Evolutionary conservation across 208 protist species (phyloP).

Genomic region (Leishmania amazonensis): DNA sequence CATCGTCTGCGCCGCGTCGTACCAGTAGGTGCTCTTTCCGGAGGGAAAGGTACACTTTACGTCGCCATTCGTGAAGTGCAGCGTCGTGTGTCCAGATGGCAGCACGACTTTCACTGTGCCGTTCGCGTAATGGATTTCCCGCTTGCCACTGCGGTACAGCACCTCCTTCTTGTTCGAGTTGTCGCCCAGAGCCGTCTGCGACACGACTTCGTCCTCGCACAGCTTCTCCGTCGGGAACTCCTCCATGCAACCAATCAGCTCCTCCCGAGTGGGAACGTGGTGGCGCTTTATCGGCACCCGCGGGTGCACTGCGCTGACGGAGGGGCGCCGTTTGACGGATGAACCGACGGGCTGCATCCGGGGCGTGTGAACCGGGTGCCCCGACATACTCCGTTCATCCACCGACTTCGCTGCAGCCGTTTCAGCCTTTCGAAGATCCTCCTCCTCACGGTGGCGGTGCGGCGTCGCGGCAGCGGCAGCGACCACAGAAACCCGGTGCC

Average conservation of each 20-base stretch:
- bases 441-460: slow-evolving; percentile 25
- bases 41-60: slow-evolving; percentile 90
- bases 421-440: slow-evolving; percentile 20
- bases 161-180: slow-evolving; percentile 89
- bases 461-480: slow-evolving; percentile 8
- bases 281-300: slow-evolving; percentile 35
- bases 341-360: slow-evolving; percentile 27
- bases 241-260: slow-evolving; percentile 73
- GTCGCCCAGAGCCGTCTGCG: slow-evolving; percentile 70
- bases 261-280: slow-evolving; percentile 56
- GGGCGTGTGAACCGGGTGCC: slow-evolving; percentile 62
- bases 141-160: slow-evolving; percentile 89
- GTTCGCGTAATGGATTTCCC: slow-evolving; percentile 92
- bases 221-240: slow-evolving; percentile 52
- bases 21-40: slow-evolving; percentile 93
- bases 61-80: slow-evolving; percentile 94
- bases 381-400: slow-evolving; percentile 39
- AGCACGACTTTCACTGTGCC: slow-evolving; percentile 91
- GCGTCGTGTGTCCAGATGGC: slow-evolving; percentile 75
- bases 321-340: slow-evolving; percentile 8
- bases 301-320: slow-evolving; percentile 15
- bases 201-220: slow-evolving; percentile 73
- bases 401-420: slow-evolving; percentile 23
- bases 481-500: slow-evolving; percentile 6
- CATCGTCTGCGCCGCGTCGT: slow-evolving; percentile 89